Conservation (phyloP, 495 filamentous ascomycete genomes). For the Saxophila tyrrhenica region DNA sequence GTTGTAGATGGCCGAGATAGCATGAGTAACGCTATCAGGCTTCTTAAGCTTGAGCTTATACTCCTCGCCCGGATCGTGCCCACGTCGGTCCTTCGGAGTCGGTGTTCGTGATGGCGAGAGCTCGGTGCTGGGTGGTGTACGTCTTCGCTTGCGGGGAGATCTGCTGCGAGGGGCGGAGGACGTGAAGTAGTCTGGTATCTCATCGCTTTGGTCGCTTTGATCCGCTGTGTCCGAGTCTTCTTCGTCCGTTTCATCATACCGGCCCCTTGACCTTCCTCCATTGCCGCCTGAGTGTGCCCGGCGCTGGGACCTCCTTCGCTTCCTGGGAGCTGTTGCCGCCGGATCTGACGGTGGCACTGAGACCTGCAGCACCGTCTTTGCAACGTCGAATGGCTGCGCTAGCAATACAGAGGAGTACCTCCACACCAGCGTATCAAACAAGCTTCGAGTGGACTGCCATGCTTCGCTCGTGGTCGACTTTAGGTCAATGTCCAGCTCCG, state of each 20-base stretch:
- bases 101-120: constrained; percentile 36
- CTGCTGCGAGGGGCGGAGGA: constrained; percentile 47
- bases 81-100: constrained; percentile 7
- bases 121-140: constrained; percentile 9
- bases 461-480: constrained; percentile 49
- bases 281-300: not conserved
- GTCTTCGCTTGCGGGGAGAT: constrained; percentile 16
- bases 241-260: constrained; percentile 3
- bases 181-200: constrained; percentile 80
- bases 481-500: constrained; percentile 36
- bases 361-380: constrained; percentile 84
- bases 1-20: constrained; percentile 74
- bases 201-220: constrained; percentile 40
- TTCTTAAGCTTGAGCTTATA: constrained; percentile 50
- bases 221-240: not conserved
- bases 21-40: constrained; percentile 63
- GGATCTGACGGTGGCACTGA: constrained; percentile 37
- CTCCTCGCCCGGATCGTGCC: not conserved
- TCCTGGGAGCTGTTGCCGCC: constrained; percentile 26
- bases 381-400: constrained; percentile 93
- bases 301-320: not conserved
- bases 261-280: not conserved
- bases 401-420: constrained; percentile 76
- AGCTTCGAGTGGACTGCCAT: constrained; percentile 46
- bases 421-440: constrained; percentile 70